Conservation (phyloP, 1,139 yeast genomes). For the Candida pseudoviswanathii region DNA sequence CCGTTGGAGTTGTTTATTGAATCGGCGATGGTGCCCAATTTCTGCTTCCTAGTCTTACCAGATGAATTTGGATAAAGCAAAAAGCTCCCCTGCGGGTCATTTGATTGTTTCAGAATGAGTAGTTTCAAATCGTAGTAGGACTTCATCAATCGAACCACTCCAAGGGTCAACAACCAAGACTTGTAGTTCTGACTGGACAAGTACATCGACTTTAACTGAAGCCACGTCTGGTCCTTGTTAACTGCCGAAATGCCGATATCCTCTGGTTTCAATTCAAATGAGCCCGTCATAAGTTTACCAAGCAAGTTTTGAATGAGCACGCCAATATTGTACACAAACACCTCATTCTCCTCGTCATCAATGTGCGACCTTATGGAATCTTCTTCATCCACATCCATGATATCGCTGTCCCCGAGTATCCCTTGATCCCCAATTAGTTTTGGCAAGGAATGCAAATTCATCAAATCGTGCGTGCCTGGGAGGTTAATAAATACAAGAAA, state of each 20-base stretch:
- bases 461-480: conserved; percentile 21
- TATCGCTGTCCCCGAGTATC: conserved; percentile 5
- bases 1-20: conserved; percentile 19
- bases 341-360: conserved; percentile 11
- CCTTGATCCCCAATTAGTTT: conserved; percentile 12
- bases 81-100: conserved; percentile 7
- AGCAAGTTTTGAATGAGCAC: conserved; percentile 26
- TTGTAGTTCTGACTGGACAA: conserved; percentile 22
- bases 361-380: conserved; percentile 9
- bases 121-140: conserved; percentile 27
- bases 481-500: conserved; percentile 39
- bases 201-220: conserved; percentile 26
- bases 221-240: conserved; percentile 27
- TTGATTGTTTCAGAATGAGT: conserved; percentile 6
- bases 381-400: conserved; percentile 9
- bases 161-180: conserved; percentile 38
- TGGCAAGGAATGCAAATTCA: conserved; percentile 15
- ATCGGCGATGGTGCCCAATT: conserved; percentile 22
- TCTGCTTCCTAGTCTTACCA: conserved; percentile 20
- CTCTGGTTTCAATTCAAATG: conserved; percentile 19
- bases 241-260: conserved; percentile 23
- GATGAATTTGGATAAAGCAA: conserved; percentile 3
- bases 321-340: conserved; percentile 23
- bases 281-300: conserved; percentile 18
- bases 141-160: conserved; percentile 28